Conservation (phyloP, 371 early-diverging fungal genomes). For the Mucor piriformis region DNA sequence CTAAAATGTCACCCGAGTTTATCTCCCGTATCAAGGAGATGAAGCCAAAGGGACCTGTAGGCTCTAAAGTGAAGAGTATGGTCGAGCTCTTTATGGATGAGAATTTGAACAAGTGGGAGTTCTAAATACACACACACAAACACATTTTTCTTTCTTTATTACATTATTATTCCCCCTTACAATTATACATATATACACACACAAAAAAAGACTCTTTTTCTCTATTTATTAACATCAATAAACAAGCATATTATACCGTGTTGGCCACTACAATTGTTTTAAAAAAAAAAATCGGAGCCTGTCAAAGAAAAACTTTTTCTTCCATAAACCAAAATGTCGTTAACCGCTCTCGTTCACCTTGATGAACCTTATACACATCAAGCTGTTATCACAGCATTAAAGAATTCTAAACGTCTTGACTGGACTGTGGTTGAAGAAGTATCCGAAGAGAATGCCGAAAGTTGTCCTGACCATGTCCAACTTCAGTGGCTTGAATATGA, state of each 20-base stretch:
- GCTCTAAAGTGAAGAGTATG: constrained; percentile 46
- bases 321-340: neutral
- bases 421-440: constrained; percentile 26
- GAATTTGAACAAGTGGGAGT: constrained; percentile 50
- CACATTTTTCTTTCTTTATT: neutral
- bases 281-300: too few species aligned
- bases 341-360: constrained; percentile 43
- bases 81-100: constrained; percentile 52
- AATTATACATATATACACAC: neutral
- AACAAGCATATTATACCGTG: too few species aligned
- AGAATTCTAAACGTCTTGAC: constrained; percentile 27
- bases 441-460: constrained; percentile 20
- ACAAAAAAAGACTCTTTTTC: too few species aligned
- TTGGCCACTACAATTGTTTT: too few species aligned
- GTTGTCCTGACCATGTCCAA: constrained; percentile 18
- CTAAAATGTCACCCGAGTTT: constrained; percentile 28
- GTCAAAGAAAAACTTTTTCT: neutral
- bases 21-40: constrained; percentile 37
- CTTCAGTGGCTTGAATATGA: constrained; percentile 77
- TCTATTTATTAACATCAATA: too few species aligned
- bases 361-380: constrained; percentile 50
- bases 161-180: neutral
- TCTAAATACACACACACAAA: constrained; percentile 15
- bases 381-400: constrained; percentile 39
- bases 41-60: constrained; percentile 41